Evolutionary conservation across 2,329 filamentous ascomycete species (phyloP), one percentile per base, ranked within the genome.

Genomic region (Cryphonectria carpinicola): DNA sequence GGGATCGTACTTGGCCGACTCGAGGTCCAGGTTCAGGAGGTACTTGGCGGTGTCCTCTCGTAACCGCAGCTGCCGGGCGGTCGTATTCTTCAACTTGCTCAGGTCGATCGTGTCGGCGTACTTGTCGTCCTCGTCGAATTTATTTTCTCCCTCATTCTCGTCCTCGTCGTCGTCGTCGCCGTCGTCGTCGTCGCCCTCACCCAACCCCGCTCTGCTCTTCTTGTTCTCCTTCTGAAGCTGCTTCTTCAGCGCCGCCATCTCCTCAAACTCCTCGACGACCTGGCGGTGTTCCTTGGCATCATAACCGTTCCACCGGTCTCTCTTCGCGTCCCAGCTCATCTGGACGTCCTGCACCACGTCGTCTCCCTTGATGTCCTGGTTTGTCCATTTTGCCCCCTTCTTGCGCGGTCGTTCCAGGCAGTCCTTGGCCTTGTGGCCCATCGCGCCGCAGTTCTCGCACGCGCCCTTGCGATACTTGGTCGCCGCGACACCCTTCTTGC

Each of bases 301-400:
- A 81, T 97, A 99, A n/a, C 95, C 95, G 79, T 98, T 98, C 95
- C 96, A 99, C 60, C 95, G 89, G 83, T 99, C 96, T 75, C 96
- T 88, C 84, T 99, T 99, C 32, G 96, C 96, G 80, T 99, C 97
- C 93, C 95, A 99, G 4, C 95, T 93, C 64, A 98, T 83, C 62
- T 93, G 89, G 22, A 98, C 91, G 69, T 97, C 91, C 78, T 97
- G 92, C 17, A 97, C 84, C 13, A 92, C 83, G 78, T 98, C 94
- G 79, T 99, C 97, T 41, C 95, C 94, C 79, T 97, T 92, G 68
- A 99, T 99, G 78, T 98, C 92, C 77, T 89, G 92, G 32, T 96
- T 96, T 0, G 95, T 97, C 90, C 92, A 98, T 79, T 92, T 94
- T 14, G 96, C 96, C 73, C 96, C 95, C 70, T 92, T 90, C 66